Evolutionary conservation across 345 rosid genomes (phyloP), one percentile per base, ranked within the genome.

Genomic region (Eucalyptus curtisii): DNA sequence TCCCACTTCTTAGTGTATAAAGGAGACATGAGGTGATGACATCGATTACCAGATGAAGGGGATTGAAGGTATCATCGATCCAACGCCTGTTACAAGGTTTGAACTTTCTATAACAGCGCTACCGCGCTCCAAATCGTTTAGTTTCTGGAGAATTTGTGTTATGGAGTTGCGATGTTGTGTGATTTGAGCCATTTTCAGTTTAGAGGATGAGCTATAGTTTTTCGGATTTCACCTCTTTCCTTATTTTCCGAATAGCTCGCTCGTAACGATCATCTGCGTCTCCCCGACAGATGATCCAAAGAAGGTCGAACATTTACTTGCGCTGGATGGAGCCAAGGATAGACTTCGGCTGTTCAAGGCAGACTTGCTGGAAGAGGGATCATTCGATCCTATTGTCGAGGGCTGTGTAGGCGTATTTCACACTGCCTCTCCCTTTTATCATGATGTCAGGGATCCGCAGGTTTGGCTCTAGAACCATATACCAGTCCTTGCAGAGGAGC

Each of bases 361-460:
- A 85, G 91, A 96, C 49, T 92, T 97, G 31, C 89, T 95, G 91
- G 96, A 93, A 49, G 95, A 96, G 91, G 97, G 98, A 13, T 97
- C 98, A 2, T 97, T 93, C 71, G 97, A 97, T 89, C 87, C 94
- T 13, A 92, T 88, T 49, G 92, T 96, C 87, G 92, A 94, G 89
- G 99, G 97, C 12, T 96, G 98, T n/a, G 92, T 91, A 37, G 97
- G 96, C 50, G 97, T 96, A 90, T 97, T 97, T 89, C 98, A 97
- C 89, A 97, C 97, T 85, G 99, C 98, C 2, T 97, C 99, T 49
- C 98, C 99, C 10, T 94, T 93, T 89, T 95, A 91, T 81, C 76
- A 90, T 89, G 97, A 97, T 89, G 96, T 93, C 87, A 90, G 91
- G 87, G 99, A 96, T 87, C 99, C 98, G 33, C 95, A 96, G 98